Evolutionary conservation across 2,329 filamentous ascomycete species (phyloP), one percentile per base, ranked within the genome.

Genomic region (Boeremia exigua): DNA sequence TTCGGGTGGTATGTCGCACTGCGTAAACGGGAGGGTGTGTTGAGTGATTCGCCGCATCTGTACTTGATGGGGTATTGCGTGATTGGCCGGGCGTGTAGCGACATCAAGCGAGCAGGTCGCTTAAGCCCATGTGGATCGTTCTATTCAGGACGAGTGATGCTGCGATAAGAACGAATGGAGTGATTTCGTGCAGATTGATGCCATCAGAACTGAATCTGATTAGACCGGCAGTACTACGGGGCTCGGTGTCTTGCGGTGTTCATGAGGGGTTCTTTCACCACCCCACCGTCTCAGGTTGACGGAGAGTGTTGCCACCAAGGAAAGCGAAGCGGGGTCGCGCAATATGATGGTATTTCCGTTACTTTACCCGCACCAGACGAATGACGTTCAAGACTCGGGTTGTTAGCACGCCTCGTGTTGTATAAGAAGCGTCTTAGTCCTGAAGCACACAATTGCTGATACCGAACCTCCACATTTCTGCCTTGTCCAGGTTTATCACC

Each of bases 171-270:
- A 43, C 8, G 29, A 15, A 72, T 73, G 60, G 58, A 67, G 67
- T 66, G 61, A 73, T 73, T 47, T 14, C 46, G 33, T 66, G 66
- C 69, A 67, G 60, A 49, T 62, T 73, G 64, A 68, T 65, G 68
- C 66, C 62, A 73, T 70, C 49, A 49, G 46, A 23, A 27, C 19
- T 19, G 36, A 29, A 33, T 42, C 50, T 63, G 51, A 72, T 71
- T 70, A 62, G 60, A 27, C 42, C 58, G 51, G 62, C 40, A 36
- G 53, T 60, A 56, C 27, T 29, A 29, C 55, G 52, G 49, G 39
- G 17, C 19, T 6, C 46, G 30, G 53, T 47, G 47, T 47, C 32
- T 51, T 43, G 19, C 52, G 54, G 61, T 50, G 28, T 54, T 29
- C 28, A 50, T 58, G 33, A 57, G 51, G 48, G 48, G 51, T 44